These are phyloP conservation scores for Arthrinium phaeospermum DNA, from an alignment of 2,329 filamentous ascomycete genomes.

Conservation along the genomic window DNA sequence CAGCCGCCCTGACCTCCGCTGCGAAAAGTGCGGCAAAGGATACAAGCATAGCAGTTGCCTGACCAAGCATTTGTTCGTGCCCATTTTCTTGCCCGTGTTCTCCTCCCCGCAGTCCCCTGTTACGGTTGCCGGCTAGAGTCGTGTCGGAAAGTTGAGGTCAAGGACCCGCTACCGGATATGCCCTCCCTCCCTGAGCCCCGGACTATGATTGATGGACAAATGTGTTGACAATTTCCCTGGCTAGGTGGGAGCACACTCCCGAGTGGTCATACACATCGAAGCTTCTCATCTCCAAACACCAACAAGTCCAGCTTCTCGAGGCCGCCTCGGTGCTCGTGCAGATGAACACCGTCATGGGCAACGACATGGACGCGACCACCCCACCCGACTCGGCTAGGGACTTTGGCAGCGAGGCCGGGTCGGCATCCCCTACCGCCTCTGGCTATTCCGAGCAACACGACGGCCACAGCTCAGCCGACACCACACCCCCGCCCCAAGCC, in stretches of 20 bases:
- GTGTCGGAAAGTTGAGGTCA: constrained; percentile 33
- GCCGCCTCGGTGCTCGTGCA: constrained; percentile 93
- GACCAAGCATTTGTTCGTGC: constrained; percentile 99
- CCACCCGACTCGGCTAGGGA: constrained; percentile 70
- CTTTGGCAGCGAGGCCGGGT: constrained; percentile 80
- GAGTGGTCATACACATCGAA: constrained; percentile 98
- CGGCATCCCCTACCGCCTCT: constrained; percentile 80
- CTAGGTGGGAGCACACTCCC: constrained; percentile 98
- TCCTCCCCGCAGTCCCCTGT: constrained; percentile 41
- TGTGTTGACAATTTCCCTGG: constrained; percentile 42
- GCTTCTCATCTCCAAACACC: constrained; percentile 97
- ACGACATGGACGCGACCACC: constrained; percentile 55
- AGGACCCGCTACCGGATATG: constrained; percentile 32
- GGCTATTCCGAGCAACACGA: constrained; percentile 80
- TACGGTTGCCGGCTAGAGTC: constrained; percentile 34
- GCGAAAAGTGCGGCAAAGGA: constrained; percentile 97
- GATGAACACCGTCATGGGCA: constrained; percentile 70
- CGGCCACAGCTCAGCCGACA: constrained; percentile 84
- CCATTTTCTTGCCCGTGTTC: constrained; percentile 58
- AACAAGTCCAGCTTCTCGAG: constrained; percentile 96
- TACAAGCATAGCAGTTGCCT: constrained; percentile 99
- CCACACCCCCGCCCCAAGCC: constrained; percentile 83
- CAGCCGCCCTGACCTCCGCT: constrained; percentile 85
- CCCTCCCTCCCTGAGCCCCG: constrained; percentile 9
- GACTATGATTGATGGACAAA: constrained; percentile 33